Conservation (phyloP, 768 basidiomycete species). For the Leccinum pellstonianum region DNA sequence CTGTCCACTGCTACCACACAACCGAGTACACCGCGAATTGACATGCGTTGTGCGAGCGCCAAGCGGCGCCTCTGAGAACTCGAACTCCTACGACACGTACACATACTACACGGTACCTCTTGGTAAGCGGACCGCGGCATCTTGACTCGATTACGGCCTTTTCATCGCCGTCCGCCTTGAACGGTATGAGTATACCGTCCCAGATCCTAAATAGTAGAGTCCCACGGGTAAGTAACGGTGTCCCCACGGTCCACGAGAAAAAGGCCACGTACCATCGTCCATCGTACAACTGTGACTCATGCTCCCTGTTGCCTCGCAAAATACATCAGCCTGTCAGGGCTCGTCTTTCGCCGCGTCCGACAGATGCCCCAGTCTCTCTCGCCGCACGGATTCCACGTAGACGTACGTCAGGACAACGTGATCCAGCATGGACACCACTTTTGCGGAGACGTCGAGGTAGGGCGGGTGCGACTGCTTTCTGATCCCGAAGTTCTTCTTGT, state of each 20-base stretch:
- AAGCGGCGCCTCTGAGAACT: not conserved
- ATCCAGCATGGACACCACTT: constrained; percentile 24
- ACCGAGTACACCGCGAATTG: not conserved
- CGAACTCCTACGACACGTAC: not conserved
- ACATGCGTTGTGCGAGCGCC: not conserved
- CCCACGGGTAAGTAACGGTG: not conserved
- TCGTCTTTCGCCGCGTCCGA: not conserved
- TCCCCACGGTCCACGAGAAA: not conserved
- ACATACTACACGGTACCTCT: not conserved
- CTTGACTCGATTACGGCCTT: not conserved
- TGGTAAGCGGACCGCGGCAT: not conserved
- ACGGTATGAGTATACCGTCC: not conserved
- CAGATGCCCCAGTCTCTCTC: constrained; percentile 20
- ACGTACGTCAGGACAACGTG: constrained; percentile 29
- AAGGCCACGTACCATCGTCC: not conserved
- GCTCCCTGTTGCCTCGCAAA: not conserved
- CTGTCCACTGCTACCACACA: not conserved
- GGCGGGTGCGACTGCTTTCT: constrained; percentile 22
- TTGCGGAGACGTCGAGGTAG: constrained; percentile 27
- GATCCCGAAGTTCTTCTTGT: constrained; percentile 26
- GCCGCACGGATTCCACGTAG: constrained; percentile 28
- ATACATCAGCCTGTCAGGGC: not conserved
- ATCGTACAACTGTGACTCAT: not conserved
- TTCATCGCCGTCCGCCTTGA: not conserved
- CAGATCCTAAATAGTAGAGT: not conserved